A percentile compares a stretch with the other conserved stretches of the same genome.
These are phyloP conservation scores for Neohortaea acidophila DNA, from an alignment of 495 filamentous ascomycete genomes.

Conservation along the genomic window DNA sequence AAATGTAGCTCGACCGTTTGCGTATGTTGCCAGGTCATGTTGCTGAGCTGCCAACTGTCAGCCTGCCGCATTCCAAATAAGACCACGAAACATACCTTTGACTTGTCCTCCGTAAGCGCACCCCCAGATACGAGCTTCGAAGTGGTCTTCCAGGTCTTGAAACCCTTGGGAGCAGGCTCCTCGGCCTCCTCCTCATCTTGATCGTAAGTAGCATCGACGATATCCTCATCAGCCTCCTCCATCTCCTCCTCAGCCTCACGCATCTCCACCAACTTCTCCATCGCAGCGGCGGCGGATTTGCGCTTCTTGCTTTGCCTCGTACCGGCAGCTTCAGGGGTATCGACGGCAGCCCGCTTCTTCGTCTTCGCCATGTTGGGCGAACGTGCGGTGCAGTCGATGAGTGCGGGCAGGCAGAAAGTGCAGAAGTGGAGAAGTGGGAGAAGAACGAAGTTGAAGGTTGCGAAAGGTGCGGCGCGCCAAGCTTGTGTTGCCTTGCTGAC, in stretches of 20 bases:
- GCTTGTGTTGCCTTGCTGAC: neutral
- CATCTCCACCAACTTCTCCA: conserved; percentile 1
- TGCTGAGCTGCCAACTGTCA: too few relatives aligned
- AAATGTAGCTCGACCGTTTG: conserved; percentile 3
- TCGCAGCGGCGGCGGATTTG: neutral
- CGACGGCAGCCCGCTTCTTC: neutral
- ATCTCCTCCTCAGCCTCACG: neutral
- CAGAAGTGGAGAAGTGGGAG: neutral
- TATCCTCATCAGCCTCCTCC: neutral
- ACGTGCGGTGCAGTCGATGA: neutral
- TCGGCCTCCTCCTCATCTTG: neutral
- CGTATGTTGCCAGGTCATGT: neutral
- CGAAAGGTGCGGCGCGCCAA: neutral
- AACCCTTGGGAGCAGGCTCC: neutral
- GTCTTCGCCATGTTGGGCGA: neutral
- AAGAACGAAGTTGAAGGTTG: neutral
- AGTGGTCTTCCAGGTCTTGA: neutral
- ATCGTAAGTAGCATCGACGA: neutral
- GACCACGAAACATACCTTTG: neutral
- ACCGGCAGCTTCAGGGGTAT: neutral
- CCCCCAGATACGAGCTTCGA: too few relatives aligned
- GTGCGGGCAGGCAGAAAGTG: neutral
- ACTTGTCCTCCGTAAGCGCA: too few relatives aligned
- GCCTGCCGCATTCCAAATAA: too few relatives aligned
- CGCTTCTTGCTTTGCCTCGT: conserved; percentile 4